phyloP scores from a whole-genome alignment of 73 alveolate genomes.

The Chromera velia region DNA sequence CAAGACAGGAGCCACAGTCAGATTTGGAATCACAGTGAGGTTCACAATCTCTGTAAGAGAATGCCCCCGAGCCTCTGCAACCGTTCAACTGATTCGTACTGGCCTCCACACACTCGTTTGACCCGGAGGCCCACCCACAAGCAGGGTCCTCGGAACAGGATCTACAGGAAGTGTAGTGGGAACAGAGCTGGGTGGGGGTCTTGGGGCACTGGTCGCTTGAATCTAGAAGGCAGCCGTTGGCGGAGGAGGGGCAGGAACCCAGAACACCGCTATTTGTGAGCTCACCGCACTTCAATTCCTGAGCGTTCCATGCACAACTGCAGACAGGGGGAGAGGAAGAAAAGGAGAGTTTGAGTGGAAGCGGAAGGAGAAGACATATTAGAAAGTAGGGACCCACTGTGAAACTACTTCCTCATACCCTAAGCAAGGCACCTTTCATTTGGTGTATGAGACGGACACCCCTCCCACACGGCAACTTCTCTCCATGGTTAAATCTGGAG shows the following conservation, averaged over 20 bases:
- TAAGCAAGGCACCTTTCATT: too few relatives aligned
- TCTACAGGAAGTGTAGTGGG: neutral
- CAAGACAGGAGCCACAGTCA: neutral
- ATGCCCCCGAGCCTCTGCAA: neutral
- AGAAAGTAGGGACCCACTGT: too few relatives aligned
- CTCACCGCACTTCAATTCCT: constrained; percentile 3
- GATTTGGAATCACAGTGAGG: neutral
- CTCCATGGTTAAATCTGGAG: too few relatives aligned
- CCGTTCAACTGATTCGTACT: too few relatives aligned
- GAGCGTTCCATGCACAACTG: constrained; percentile 3
- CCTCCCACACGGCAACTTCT: too few relatives aligned
- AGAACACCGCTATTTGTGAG: neutral
- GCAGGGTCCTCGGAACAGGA: constrained; percentile 1
- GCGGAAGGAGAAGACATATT: too few relatives aligned
- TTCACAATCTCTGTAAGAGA: neutral
- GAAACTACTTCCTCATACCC: too few relatives aligned
- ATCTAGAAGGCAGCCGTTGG: neutral
- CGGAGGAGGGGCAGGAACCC: neutral
- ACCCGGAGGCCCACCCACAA: constrained; percentile 1
- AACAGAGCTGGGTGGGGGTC: neutral
- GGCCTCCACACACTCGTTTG: neutral
- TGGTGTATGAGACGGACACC: too few relatives aligned
- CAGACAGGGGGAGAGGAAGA: too few relatives aligned
- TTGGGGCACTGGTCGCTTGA: neutral
- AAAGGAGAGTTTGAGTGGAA: too few relatives aligned